Conservation (phyloP, 2,329 filamentous ascomycete genomes). For the Ophiostoma perfectum region DNA sequence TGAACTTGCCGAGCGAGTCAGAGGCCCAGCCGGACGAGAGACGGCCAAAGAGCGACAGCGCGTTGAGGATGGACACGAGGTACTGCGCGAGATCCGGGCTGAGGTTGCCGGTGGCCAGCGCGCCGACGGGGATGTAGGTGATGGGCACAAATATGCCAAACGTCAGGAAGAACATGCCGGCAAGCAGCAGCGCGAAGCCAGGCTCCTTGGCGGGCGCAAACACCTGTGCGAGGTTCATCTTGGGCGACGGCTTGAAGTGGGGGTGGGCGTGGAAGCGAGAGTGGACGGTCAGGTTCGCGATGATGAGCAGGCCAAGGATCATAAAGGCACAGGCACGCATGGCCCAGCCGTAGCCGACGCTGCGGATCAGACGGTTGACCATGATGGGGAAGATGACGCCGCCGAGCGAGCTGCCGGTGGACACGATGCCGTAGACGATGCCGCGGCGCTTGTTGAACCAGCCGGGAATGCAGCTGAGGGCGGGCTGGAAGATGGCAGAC, state of each 20-base stretch:
- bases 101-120: slow-evolving; percentile 26
- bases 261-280: slow-evolving; percentile 23
- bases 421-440: slow-evolving; percentile 28
- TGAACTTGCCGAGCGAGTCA: slow-evolving; percentile 38
- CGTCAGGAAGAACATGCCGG: slow-evolving; percentile 28
- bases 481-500: slow-evolving; percentile 28
- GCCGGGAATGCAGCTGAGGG: slow-evolving; percentile 26
- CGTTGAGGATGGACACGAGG: slow-evolving; percentile 30
- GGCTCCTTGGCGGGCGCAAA: slow-evolving; percentile 26
- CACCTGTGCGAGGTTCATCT: slow-evolving; percentile 19
- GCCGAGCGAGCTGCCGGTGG: slow-evolving; percentile 30
- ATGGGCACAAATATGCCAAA: slow-evolving; percentile 31
- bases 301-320: slow-evolving; percentile 29
- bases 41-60: slow-evolving; percentile 36
- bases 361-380: slow-evolving; percentile 28
- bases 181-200: slow-evolving; percentile 25
- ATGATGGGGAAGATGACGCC: slow-evolving; percentile 33
- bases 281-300: slow-evolving; percentile 29
- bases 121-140: slow-evolving; percentile 29
- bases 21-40: slow-evolving; percentile 29
- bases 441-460: slow-evolving; percentile 30
- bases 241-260: neutral
- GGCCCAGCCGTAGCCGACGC: slow-evolving; percentile 31
- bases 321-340: slow-evolving; percentile 31
- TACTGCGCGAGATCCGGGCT: slow-evolving; percentile 27